These are phyloP conservation scores for Dendryphion nanum DNA, from an alignment of 2,329 filamentous ascomycete genomes.

Conservation along the genomic window DNA sequence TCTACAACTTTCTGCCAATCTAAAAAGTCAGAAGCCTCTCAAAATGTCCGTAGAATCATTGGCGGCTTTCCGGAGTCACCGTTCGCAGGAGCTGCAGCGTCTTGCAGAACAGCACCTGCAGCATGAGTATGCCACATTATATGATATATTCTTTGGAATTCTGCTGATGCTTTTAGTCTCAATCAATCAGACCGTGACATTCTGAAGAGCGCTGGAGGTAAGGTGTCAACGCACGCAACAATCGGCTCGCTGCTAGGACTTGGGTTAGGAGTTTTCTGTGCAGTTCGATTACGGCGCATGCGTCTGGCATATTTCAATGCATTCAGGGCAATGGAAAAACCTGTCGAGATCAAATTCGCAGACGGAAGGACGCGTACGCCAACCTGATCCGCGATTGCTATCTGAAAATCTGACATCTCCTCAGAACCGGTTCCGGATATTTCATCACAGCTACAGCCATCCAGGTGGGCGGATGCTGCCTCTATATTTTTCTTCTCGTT, in stretches of 20 bases:
- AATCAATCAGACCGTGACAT: constrained; percentile 58
- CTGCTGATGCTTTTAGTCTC: constrained; percentile 32
- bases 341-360: constrained; percentile 61
- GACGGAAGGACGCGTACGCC: constrained; percentile 56
- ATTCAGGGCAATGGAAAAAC: constrained; percentile 61
- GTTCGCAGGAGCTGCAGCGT: constrained; percentile 9
- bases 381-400: background rate
- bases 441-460: constrained; percentile 57
- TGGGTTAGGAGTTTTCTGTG: constrained; percentile 54
- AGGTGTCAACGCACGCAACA: constrained; percentile 55
- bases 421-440: constrained; percentile 62
- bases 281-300: constrained; percentile 56
- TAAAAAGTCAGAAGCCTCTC: too few relatives aligned
- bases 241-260: constrained; percentile 62
- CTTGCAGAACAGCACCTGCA: constrained; percentile 17
- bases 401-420: background rate
- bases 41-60: constrained; percentile 9
- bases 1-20: too few relatives aligned
- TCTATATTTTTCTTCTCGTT: constrained; percentile 63
- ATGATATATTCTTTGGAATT: background rate
- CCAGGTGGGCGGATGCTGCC: constrained; percentile 58
- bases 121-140: constrained; percentile 11
- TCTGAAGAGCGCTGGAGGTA: constrained; percentile 55
- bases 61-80: constrained; percentile 13
- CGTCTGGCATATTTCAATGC: constrained; percentile 61